These are phyloP conservation scores for Paramarasmius palmivorus DNA, from an alignment of 1,284 basidiomycete species.

Conservation along the genomic window DNA sequence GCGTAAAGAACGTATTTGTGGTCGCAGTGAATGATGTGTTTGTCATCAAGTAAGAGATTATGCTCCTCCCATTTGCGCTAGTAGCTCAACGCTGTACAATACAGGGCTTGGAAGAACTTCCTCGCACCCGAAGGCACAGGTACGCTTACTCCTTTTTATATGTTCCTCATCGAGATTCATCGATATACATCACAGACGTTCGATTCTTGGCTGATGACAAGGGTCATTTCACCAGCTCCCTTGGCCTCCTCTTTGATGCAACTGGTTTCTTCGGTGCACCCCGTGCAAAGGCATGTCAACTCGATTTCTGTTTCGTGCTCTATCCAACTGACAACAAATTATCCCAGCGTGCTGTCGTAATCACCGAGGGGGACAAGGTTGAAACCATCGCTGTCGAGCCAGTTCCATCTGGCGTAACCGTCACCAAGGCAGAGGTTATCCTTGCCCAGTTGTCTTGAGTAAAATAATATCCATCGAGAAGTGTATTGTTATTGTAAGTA, in stretches of 20 bases:
- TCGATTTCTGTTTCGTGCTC: constrained; percentile 7
- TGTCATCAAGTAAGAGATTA: constrained; percentile 49
- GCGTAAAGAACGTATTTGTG: constrained; percentile 69
- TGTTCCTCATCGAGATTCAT: too few species aligned
- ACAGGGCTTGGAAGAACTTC: constrained; percentile 71
- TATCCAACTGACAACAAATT: background rate
- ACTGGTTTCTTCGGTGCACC: constrained; percentile 59
- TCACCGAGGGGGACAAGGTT: constrained; percentile 53
- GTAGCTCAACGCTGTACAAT: constrained; percentile 6
- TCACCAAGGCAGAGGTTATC: constrained; percentile 48
- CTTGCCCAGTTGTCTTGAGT: constrained; percentile 38
- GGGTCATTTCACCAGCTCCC: constrained; percentile 52
- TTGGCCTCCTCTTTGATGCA: constrained; percentile 70
- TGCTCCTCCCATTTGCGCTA: background rate
- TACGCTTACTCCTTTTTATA: constrained; percentile 29
- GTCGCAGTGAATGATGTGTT: constrained; percentile 75
- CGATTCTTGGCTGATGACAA: constrained; percentile 72
- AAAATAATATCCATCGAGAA: constrained; percentile 31
- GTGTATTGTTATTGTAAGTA: too few species aligned
- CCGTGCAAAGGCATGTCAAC: constrained; percentile 58
- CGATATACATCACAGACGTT: too few species aligned
- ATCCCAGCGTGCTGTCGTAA: constrained; percentile 54
- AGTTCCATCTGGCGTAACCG: constrained; percentile 41
- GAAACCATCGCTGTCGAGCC: constrained; percentile 45
- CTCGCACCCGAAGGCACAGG: constrained; percentile 56